Base-by-base conservation (phyloP, 2,329 filamentous ascomycete genomes). In the Escovopsis sp. region DNA sequence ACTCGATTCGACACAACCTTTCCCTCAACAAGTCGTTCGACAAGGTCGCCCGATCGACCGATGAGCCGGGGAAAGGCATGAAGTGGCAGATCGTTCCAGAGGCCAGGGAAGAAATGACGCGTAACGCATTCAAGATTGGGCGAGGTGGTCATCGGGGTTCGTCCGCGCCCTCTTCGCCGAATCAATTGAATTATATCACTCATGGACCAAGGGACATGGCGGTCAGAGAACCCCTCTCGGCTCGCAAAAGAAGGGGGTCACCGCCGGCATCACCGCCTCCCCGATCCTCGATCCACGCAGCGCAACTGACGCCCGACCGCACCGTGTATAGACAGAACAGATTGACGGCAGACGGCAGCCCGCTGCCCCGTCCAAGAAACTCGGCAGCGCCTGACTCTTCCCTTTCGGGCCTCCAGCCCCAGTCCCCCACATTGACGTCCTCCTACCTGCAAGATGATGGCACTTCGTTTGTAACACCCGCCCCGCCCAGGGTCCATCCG, bases 31-130 rank as follows among this genome's bases (percentile, higher is more conserved):
- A 95, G 58, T 79, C 82, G 0, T 98, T 98, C 55, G 80, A 87
- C 52, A 98, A 98, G 60, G 83, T 94, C 8, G 84, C 91, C 3
- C 80, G 91, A 37, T 81, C 84, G 13, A 94, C 87, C 0, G 86
- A 96, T 51, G 91, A 98, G 58, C 91, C 91, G 16, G 91, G 91
- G 11, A 98, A 98, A 59, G 91, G 91, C 25, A 96, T 95, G 87
- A 96, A 96, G 58, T 98, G 91, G 91, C 85, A 89, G 61, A 88
- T 98, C 54, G 79, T 85, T 4, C 73, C 84, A 1, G 84, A 93
- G 48, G 74, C 81, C 49, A 79, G 82, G 39, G 85, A 95, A 14
- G 89, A 94, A 41, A 94, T 95, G 68, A 73, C 86, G 45, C 83
- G 83, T 57, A 84, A 82, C 51, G 73, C 74, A 2, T 74, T 67